Conservation (phyloP, 306 rosid species). For the Datisca glomerata region DNA sequence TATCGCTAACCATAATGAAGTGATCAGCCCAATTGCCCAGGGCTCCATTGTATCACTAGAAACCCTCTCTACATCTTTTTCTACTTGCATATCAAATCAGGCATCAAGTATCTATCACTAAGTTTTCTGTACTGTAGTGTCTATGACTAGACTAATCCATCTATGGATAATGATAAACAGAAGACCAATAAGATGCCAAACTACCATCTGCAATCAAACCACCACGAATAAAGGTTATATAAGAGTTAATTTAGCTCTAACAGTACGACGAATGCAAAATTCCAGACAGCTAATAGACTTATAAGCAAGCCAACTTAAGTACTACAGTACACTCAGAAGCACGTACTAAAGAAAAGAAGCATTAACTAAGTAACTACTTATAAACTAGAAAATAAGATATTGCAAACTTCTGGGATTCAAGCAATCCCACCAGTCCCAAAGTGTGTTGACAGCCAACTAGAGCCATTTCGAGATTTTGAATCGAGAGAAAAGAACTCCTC, state of each 20-base stretch:
- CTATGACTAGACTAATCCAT: too few relatives aligned
- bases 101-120: slow-evolving; percentile 24
- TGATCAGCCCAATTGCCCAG: slow-evolving; percentile 46
- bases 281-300: slow-evolving; percentile 44
- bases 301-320: slow-evolving; percentile 56
- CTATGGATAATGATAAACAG: slow-evolving; percentile 1
- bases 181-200: slow-evolving; percentile 20
- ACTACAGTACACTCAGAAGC: slow-evolving; percentile 63
- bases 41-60: slow-evolving; percentile 68
- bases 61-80: slow-evolving; percentile 50
- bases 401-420: slow-evolving; percentile 86
- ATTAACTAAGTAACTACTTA: slow-evolving; percentile 76
- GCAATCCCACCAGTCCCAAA: slow-evolving; percentile 97
- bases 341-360: slow-evolving; percentile 54
- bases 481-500: too few relatives aligned
- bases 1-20: slow-evolving; percentile 75
- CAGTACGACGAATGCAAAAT: slow-evolving; percentile 29
- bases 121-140: slow-evolving; percentile 21
- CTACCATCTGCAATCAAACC: slow-evolving; percentile 39
- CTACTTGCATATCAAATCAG: slow-evolving; percentile 38
- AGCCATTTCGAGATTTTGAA: too few relatives aligned
- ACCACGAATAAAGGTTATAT: slow-evolving; percentile 39
- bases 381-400: slow-evolving; percentile 76
- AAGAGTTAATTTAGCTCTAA: slow-evolving; percentile 50
- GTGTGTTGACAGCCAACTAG: slow-evolving; percentile 31